phyloP scores from a whole-genome alignment of 371 early-diverging fungal genomes.

The Polyrhizophydium stewartii region DNA sequence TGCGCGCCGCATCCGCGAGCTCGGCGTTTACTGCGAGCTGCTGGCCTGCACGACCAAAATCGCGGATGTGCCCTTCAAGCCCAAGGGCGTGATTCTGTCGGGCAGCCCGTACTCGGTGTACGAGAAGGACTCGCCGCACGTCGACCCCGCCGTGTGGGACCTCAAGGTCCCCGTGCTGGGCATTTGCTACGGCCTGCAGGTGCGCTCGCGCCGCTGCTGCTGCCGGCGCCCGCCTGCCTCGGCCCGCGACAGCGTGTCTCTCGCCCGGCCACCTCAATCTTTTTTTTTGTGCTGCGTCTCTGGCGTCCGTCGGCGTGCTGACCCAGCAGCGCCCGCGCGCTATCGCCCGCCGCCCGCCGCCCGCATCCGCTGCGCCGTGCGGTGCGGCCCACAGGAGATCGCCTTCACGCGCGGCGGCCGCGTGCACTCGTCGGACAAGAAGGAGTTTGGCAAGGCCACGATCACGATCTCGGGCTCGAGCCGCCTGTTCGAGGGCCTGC shows the following conservation, averaged over 20 bases:
- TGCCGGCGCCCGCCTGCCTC: neutral
- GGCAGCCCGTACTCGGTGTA: slow-evolving; percentile 96
- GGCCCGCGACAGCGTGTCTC: too few relatives aligned
- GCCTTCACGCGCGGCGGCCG: slow-evolving; percentile 83
- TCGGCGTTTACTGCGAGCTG: slow-evolving; percentile 97
- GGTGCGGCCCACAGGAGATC: slow-evolving; percentile 59
- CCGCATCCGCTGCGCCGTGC: too few relatives aligned
- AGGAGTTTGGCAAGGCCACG: slow-evolving; percentile 93
- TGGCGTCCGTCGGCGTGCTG: too few relatives aligned
- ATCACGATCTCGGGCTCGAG: slow-evolving; percentile 63
- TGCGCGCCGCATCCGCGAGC: slow-evolving; percentile 91
- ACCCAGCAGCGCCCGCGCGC: too few relatives aligned
- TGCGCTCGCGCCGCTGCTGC: slow-evolving; percentile 12
- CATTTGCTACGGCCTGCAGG: slow-evolving; percentile 96
- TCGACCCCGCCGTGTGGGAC: slow-evolving; percentile 85
- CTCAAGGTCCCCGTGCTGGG: slow-evolving; percentile 91
- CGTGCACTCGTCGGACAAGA: slow-evolving; percentile 81
- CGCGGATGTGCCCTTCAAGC: slow-evolving; percentile 87
- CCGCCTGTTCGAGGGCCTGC: slow-evolving; percentile 73
- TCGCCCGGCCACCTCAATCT: too few relatives aligned
- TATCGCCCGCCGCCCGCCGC: too few relatives aligned
- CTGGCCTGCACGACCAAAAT: slow-evolving; percentile 94
- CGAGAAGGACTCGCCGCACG: slow-evolving; percentile 90
- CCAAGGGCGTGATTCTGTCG: slow-evolving; percentile 93
- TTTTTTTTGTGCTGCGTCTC: too few relatives aligned